phyloP scores from a whole-genome alignment of 306 rosid species.

The Quercus alba region DNA sequence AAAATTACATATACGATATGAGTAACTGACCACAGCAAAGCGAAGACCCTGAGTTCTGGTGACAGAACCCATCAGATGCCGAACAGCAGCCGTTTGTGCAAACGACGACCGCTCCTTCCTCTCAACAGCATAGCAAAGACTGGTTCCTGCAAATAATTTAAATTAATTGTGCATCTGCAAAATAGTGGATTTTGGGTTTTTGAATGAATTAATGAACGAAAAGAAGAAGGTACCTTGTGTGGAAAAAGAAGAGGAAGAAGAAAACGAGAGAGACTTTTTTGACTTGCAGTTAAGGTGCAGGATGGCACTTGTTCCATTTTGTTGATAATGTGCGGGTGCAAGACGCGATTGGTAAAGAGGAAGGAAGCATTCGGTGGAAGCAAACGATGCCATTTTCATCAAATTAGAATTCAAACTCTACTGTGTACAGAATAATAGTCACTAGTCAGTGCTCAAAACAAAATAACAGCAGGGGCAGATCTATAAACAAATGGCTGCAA shows the following conservation, averaged over 20 bases:
- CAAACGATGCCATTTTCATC: constrained; percentile 33
- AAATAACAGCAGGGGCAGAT: no score
- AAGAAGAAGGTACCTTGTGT: constrained; percentile 27
- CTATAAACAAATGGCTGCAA: no score
- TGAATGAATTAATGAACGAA: neutral
- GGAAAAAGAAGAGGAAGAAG: neutral
- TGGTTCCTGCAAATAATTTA: constrained; percentile 17
- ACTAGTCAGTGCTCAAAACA: no score
- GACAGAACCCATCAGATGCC: constrained; percentile 77
- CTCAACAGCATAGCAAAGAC: constrained; percentile 18
- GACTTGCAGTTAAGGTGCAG: constrained; percentile 10
- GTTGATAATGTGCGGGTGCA: constrained; percentile 19
- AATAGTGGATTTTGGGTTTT: neutral
- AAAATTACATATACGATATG: no score
- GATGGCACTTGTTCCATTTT: neutral
- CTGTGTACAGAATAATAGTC: no score
- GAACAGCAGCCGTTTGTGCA: constrained; percentile 61
- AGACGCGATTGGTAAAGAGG: constrained; percentile 20
- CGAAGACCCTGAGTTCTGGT: constrained; percentile 70
- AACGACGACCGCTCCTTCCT: constrained; percentile 41
- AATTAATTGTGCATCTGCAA: neutral
- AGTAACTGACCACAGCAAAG: constrained; percentile 68
- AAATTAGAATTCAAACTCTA: neutral
- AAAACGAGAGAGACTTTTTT: constrained; percentile 11
- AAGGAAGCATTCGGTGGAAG: constrained; percentile 35